Conservation (phyloP, 371 early-diverging fungal species). For the Sporodiniella umbellata region DNA sequence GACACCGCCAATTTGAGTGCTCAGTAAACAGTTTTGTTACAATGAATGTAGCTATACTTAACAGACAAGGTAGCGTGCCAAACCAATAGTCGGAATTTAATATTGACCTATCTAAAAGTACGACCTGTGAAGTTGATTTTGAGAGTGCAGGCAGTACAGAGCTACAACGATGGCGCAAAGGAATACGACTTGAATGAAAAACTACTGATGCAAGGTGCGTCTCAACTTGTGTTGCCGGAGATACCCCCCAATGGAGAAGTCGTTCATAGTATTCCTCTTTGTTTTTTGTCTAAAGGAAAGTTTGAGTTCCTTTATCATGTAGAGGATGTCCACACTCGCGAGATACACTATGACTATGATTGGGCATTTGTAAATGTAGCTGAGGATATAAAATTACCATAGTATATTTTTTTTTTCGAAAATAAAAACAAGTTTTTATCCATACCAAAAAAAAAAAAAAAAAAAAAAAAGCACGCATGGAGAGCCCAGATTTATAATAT, state of each 20-base stretch:
- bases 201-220: conserved; percentile 59
- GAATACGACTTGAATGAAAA: conserved; percentile 61
- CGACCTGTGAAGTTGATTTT: conserved; percentile 58
- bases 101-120: no score
- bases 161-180: conserved; percentile 60
- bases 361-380: conserved; percentile 38
- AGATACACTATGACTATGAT: conserved; percentile 60
- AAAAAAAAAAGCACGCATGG: not conserved
- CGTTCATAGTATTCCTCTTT: conserved; percentile 42
- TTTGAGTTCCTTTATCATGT: conserved; percentile 65
- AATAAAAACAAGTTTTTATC: not conserved
- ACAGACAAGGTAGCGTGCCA: conserved; percentile 42
- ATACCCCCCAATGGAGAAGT: conserved; percentile 26
- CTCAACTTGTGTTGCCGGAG: conserved; percentile 59
- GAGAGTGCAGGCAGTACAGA: conserved; percentile 66
- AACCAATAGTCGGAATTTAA: no score
- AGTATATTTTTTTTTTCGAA: not conserved
- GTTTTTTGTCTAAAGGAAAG: conserved; percentile 61
- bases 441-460: not conserved
- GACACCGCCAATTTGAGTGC: conserved; percentile 48
- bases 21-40: conserved; percentile 55
- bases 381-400: not conserved
- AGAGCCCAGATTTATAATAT: no score
- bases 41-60: conserved; percentile 54
- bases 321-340: conserved; percentile 61